Conservation (phyloP, 345 rosid genomes). For the Lepidium sativum region DNA sequence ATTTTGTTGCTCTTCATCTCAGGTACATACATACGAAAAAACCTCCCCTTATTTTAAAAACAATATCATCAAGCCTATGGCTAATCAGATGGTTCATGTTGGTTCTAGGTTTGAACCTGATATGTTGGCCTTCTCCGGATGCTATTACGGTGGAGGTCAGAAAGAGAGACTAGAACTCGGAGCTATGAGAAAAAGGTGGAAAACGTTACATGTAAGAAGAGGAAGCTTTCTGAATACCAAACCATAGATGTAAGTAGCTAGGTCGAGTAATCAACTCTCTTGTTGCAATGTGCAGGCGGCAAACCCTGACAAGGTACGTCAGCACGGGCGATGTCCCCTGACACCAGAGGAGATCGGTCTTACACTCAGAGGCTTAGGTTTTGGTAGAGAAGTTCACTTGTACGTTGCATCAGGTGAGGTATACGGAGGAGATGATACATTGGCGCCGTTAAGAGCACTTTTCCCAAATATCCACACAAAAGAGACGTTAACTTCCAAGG, state of each 20-base stretch:
- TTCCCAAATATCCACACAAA: constrained; percentile 86
- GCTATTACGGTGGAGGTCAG: constrained; percentile 87
- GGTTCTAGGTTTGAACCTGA: constrained; percentile 75
- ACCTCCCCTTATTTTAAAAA: not conserved
- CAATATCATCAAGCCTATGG: not conserved
- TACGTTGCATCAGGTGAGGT: constrained; percentile 93
- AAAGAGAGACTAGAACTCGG: constrained; percentile 71
- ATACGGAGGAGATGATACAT: constrained; percentile 75
- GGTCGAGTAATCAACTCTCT: not conserved
- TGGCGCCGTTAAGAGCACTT: constrained; percentile 69
- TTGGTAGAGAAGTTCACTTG: constrained; percentile 69
- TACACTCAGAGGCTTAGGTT: constrained; percentile 84
- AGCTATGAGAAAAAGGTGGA: constrained; percentile 78
- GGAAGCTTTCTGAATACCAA: not conserved
- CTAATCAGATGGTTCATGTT: not conserved
- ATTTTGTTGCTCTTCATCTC: constrained; percentile 80
- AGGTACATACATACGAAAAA: constrained; percentile 34
- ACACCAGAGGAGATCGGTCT: constrained; percentile 91
- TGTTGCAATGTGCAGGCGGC: constrained; percentile 36
- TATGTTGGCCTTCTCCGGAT: constrained; percentile 97
- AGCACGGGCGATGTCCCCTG: constrained; percentile 84
- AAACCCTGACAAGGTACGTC: constrained; percentile 69
- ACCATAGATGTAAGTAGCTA: not conserved
- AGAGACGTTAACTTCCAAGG: constrained; percentile 62
- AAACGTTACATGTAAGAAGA: constrained; percentile 55